Percentiles rank a stretch among this genome's conserved stretches.
Evolutionary conservation across 176 grass and related monocot genomes (phyloP).

Genomic region (Tillandsia fasciculata): DNA sequence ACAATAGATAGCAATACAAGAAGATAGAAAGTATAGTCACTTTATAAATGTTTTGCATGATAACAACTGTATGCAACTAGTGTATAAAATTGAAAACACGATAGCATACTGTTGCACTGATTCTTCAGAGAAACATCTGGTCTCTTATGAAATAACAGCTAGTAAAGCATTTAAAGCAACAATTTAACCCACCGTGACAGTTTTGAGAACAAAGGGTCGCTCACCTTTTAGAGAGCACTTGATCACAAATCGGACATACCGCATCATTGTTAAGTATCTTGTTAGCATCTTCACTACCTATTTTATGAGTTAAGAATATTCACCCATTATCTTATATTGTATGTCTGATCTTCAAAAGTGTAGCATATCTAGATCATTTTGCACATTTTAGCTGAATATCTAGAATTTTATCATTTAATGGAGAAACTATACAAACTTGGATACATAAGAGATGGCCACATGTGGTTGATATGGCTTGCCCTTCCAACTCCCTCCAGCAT

Average conservation of each 20-base stretch:
- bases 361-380: neutral
- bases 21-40: conserved; percentile 1
- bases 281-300: conserved; percentile 77
- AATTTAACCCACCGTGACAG: neutral
- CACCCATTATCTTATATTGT: neutral
- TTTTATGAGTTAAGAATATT: conserved; percentile 20
- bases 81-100: neutral
- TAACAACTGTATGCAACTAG: no score
- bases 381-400: neutral
- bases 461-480: conserved; percentile 64
- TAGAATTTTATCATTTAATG: neutral
- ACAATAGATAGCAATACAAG: neutral
- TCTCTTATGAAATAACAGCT: neutral
- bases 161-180: neutral
- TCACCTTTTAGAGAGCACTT: conserved; percentile 88
- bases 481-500: conserved; percentile 84
- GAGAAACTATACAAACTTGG: conserved; percentile 16
- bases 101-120: neutral
- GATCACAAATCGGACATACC: conserved; percentile 81
- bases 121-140: neutral
- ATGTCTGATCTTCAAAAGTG: conserved; percentile 15
- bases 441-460: conserved; percentile 91
- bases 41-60: no score
- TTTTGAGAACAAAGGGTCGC: neutral
- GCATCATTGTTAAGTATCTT: conserved; percentile 79